Percentiles rank a stretch among this genome's conserved stretches.
phyloP scores from a whole-genome alignment of 2,329 filamentous ascomycete genomes.

The Ophiocordyceps robertsii region DNA sequence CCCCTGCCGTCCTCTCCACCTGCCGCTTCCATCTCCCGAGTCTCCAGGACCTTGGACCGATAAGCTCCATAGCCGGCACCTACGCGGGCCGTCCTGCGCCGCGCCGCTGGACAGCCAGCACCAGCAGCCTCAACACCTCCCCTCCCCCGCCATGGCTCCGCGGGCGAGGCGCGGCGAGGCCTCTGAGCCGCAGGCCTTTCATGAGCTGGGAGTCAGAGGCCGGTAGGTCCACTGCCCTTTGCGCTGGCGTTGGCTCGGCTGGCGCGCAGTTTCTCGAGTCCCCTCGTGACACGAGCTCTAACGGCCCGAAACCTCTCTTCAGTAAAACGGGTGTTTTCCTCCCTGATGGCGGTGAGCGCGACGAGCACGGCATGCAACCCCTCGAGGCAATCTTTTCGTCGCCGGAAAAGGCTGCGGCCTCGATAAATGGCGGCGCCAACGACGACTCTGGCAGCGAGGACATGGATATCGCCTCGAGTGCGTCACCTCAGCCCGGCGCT shows the following conservation, averaged over 20 bases:
- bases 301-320: neutral
- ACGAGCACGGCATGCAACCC: conserved; percentile 85
- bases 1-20: no score
- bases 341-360: conserved; percentile 64
- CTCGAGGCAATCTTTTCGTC: conserved; percentile 84
- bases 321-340: conserved; percentile 86
- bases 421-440: conserved; percentile 11
- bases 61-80: no score
- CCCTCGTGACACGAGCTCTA: neutral
- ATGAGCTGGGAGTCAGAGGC: conserved; percentile 21
- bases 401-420: conserved; percentile 41
- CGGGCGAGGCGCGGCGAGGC: conserved; percentile 16
- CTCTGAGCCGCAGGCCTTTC: conserved; percentile 17
- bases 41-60: no score
- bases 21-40: no score
- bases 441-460: conserved; percentile 27
- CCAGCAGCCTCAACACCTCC: neutral
- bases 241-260: neutral
- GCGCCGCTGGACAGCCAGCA: no score
- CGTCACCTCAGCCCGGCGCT: conserved; percentile 3
- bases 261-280: no score
- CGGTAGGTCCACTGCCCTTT: conserved; percentile 17
- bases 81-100: no score
- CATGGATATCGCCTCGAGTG: conserved; percentile 41
- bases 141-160: conserved; percentile 16